phyloP scores from a whole-genome alignment of 106 monocot species.

The Acorus calamus region DNA sequence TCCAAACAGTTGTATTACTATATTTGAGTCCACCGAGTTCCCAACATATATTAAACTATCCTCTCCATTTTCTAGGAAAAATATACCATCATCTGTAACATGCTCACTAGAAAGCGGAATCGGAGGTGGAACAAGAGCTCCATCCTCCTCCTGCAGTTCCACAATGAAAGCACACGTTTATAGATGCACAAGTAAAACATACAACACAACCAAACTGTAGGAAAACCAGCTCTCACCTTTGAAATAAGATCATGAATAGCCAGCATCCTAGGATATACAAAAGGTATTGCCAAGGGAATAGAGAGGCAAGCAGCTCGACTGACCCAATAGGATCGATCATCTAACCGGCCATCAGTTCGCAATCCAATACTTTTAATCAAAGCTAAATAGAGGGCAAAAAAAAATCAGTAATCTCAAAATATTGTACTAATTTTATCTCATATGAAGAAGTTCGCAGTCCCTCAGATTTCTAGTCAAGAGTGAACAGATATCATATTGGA shows the following conservation, averaged over 20 bases:
- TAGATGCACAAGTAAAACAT: too few relatives aligned
- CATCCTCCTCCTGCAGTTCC: slow-evolving; percentile 44
- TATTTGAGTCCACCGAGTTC: slow-evolving; percentile 47
- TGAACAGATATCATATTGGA: too few relatives aligned
- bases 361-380: slow-evolving; percentile 76
- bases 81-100: slow-evolving; percentile 80
- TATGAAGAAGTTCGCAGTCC: too few relatives aligned
- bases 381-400: slow-evolving; percentile 27
- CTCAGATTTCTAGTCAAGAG: too few relatives aligned
- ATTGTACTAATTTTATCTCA: not conserved
- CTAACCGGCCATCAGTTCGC: slow-evolving; percentile 84
- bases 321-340: slow-evolving; percentile 93
- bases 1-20: slow-evolving; percentile 77
- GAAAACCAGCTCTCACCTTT: too few relatives aligned
- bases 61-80: slow-evolving; percentile 96
- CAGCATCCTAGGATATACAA: slow-evolving; percentile 95
- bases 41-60: slow-evolving; percentile 91
- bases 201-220: too few relatives aligned
- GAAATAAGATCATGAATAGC: slow-evolving; percentile 39
- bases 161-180: too few relatives aligned
- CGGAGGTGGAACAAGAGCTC: slow-evolving; percentile 34
- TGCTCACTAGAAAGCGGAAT: slow-evolving; percentile 91
- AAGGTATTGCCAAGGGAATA: slow-evolving; percentile 54
- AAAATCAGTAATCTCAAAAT: not conserved
- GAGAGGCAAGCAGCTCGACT: slow-evolving; percentile 47